A percentile compares a stretch with the other conserved stretches of the same genome.
Evolutionary conservation across 148 eudicot genomes (phyloP).

Genomic region (Dianthus caryophyllus): DNA sequence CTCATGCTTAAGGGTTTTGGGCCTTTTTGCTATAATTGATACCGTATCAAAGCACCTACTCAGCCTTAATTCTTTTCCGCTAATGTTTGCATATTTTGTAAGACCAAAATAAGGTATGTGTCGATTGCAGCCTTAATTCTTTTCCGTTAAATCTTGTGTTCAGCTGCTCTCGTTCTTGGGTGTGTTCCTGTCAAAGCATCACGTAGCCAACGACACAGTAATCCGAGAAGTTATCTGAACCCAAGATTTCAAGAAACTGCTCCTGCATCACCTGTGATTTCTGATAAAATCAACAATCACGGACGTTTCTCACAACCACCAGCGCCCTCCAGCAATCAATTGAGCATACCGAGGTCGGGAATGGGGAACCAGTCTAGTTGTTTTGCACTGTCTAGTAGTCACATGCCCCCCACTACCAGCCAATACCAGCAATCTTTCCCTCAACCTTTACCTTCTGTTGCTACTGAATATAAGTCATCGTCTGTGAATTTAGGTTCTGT

Average conservation of each 20-base stretch:
- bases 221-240: constrained; percentile 66
- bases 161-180: constrained; percentile 96
- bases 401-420: constrained; percentile 26
- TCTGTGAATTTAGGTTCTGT: constrained; percentile 36
- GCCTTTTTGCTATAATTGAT: not conserved
- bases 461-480: constrained; percentile 30
- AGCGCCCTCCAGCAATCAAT: constrained; percentile 31
- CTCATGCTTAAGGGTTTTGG: not conserved
- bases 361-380: constrained; percentile 25
- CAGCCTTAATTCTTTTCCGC: constrained; percentile 8
- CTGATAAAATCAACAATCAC: constrained; percentile 23
- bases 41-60: constrained; percentile 13
- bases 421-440: constrained; percentile 28
- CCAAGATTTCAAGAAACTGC: constrained; percentile 48
- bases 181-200: constrained; percentile 85
- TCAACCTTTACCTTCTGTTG: constrained; percentile 24
- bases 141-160: constrained; percentile 29
- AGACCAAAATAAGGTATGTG: not conserved
- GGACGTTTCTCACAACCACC: constrained; percentile 31
- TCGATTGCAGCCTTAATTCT: constrained; percentile 18
- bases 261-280: constrained; percentile 25
- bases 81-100: not conserved
- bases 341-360: constrained; percentile 30
- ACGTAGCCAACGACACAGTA: constrained; percentile 68
- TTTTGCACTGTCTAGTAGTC: constrained; percentile 27